Evolutionary conservation across 169 alveolate species (phyloP), one percentile per base, ranked within the genome.

Genomic region (Plasmodium fragile): DNA sequence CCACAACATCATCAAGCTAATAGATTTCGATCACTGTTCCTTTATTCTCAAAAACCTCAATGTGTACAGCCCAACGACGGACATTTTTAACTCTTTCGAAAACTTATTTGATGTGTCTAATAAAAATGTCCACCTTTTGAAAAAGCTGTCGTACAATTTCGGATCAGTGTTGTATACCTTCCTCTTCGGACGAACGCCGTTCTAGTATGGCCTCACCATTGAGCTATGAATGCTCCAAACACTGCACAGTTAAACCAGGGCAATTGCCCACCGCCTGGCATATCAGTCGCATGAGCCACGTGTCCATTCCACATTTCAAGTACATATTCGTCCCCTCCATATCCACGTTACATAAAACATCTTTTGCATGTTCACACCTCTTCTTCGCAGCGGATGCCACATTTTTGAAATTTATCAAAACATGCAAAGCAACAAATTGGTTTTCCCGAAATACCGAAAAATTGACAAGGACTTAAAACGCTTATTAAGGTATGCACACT

Each of bases 101-200:
- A 45, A 65, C 16, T 78, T 89, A 65, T 72, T 89, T 78, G 70
- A 78, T 89, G 78, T 45, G 18, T 77, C 69, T 59, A 89, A 89
- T 59, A 45, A 65, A 25, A 36, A 59, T 41, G 13, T 65, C 22
- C 32, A 78, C n/a, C 41, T 78, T 78, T 89, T 72, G 36, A 89
- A 89, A 78, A 89, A 43, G 65, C 53, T 78, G 83, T 70, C 94
- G 1, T 89, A 89, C 45, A 89, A 89, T 69, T 89, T 89, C 34
- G 94, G 94, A 25, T 89, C 94, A 0, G 94, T 89, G 34, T 65
- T 89, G 36, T 89, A 89, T 52, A 77, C 94, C 69, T 89, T 89
- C 34, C 39, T 89, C n/a, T 89, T 36, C 52, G 94, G 94, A 89
- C 79, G 22, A 16, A 39, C 94, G 5, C 94, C 94, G 0, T 89